These are phyloP conservation scores for Penicillium rolfsii DNA, from an alignment of 2,329 filamentous ascomycete species.

Conservation along the genomic window DNA sequence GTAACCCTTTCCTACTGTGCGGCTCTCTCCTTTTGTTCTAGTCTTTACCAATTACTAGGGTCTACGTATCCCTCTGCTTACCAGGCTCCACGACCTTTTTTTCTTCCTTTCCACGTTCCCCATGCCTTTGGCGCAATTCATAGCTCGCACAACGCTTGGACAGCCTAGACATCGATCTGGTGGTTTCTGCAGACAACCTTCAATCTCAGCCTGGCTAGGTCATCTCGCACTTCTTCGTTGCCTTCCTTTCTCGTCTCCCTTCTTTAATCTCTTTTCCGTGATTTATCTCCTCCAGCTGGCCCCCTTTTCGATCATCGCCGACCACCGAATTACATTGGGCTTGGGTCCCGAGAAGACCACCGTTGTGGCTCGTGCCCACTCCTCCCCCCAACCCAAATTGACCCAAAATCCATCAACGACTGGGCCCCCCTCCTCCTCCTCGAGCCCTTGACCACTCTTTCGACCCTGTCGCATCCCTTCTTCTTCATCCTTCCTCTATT, in stretches of 20 bases:
- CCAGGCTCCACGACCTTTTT: background rate
- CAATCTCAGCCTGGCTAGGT: background rate
- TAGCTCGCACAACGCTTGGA: background rate
- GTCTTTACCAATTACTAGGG: background rate
- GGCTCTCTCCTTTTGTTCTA: background rate
- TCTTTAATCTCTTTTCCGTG: background rate
- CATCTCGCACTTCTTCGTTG: background rate
- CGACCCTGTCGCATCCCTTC: slow-evolving; percentile 9
- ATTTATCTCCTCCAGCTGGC: background rate
- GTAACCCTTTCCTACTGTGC: background rate
- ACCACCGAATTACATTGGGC: background rate
- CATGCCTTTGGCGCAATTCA: background rate
- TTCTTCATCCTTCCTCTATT: slow-evolving; percentile 12
- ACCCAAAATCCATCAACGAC: slow-evolving; percentile 2
- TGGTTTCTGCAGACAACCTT: background rate
- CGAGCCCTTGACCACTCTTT: background rate
- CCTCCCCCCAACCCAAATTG: slow-evolving; percentile 7
- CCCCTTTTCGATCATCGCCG: background rate
- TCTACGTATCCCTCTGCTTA: background rate
- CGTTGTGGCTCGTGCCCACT: slow-evolving; percentile 9
- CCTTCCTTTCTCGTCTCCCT: background rate
- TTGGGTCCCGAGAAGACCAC: background rate
- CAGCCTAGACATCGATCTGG: background rate
- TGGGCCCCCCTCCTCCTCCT: background rate
- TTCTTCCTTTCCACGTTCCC: background rate